Base-by-base conservation (phyloP, 768 basidiomycete genomes). In the Multifurca ochricompacta region DNA sequence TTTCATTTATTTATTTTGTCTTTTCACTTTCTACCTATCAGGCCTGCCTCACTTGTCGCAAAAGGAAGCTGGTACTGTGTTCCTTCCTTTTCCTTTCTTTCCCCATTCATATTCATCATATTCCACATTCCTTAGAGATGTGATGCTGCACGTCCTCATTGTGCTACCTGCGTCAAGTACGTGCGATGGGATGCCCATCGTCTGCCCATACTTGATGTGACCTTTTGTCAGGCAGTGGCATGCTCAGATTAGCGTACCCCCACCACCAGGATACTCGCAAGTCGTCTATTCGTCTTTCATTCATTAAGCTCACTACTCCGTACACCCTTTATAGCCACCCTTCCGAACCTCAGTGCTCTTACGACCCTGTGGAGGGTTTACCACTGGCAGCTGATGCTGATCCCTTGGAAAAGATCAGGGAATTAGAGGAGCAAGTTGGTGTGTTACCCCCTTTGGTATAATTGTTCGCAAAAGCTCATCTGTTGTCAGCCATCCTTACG, bases 311-410 rank as follows among this genome's bases (percentile, higher is more conserved):
- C 45, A 59, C 55, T 48, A 46, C 54, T n/a, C n/a, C 51, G 18
- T 30, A n/a, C n/a, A n/a, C 45, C 18, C 13, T 19, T 34, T 58
- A 19, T 62, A 90, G 87, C 21, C 89, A 92, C 68, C 90, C 90
- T n/a, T 73, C 79, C 9, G 87, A 90, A 66, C 89, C 89, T 7
- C 83, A 85, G 63, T 92, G 89, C 63, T 80, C 80, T 9, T 92
- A 92, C 66, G 89, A 92, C 68, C 89, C 88, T 2, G 82, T 91
- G 14, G 89, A 91, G 67, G 90, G 89, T 16, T 68, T 91, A 34
- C 75, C 80, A 7, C 77, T 91, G 35, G 83, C 85, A 19, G 78
- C 87, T 45, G 86, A 90, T 55, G 81, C 78, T 11, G 85, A 91
- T 67, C 87, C 87, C n/a, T 62, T 79, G 11, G 85, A 88, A 57